Evolutionary conservation across 1,284 basidiomycete species (phyloP), one percentile per base, ranked within the genome.

Genomic region (Stereum hirsutum): DNA sequence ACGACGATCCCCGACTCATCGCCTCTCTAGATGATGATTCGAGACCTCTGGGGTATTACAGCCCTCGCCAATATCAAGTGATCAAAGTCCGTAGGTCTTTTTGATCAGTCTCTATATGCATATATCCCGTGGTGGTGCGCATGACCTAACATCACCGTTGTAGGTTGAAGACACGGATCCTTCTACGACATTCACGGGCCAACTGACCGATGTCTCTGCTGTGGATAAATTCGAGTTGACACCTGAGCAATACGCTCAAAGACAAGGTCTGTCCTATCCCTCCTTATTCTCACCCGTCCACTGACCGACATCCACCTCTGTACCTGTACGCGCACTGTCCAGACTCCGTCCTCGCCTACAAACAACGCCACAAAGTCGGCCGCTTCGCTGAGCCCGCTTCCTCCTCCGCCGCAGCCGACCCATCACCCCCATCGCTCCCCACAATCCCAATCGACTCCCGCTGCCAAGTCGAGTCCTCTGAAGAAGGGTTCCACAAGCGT

Each of bases 151-250:
- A 36, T 27, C 21, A n/a, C 46, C n/a, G n/a, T n/a, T n/a, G n/a
- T n/a, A 93, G 90, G 81, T 93, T 8, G 71, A 74, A 43, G 89
- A 91, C 55, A 77, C 74, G 17, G 81, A 93, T 56, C 90, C 90
- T 1, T 70, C 82, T 1, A 64, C 60, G 0, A 78, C 79, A 11
- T 72, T 87, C 43, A 85, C 86, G 0, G 87, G 86, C 2, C 88
- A 93, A 57, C 78, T 86, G 46, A 79, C 82, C 4, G 94, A 97
- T 59, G 74, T 88, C 4, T 81, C 81, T 1, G 78, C 86, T 60
- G 92, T 96, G 1, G 81, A 96, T 30, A 97, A 97, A 60, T 98
- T 94, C 54, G 93, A 97, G 65, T 64, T 98, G 46, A 85, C 81
- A 8, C 74, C 83, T 10, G 79, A 78, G 20, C 89, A 87, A 43